These are phyloP conservation scores for Ogataea angusta DNA, from an alignment of 805 yeast species.

Conservation along the genomic window DNA sequence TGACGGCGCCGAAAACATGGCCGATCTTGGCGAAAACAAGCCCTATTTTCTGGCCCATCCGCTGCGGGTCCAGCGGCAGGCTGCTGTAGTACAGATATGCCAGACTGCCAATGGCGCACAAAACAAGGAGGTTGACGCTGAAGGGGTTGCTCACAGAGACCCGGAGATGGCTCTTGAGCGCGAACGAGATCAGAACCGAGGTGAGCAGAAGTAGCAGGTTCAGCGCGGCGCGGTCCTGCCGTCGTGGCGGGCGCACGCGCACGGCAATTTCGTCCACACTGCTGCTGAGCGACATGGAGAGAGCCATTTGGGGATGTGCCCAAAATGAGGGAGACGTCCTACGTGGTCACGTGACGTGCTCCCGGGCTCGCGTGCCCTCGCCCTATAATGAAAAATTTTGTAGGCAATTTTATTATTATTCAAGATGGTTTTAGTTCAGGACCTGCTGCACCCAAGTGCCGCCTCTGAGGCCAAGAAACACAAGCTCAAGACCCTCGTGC, in stretches of 20 bases:
- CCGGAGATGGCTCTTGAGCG: conserved; percentile 12
- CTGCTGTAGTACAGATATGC: conserved; percentile 13
- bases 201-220: conserved; percentile 9
- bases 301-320: background rate
- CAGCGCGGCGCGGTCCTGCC: conserved; percentile 8
- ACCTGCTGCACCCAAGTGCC: conserved; percentile 96
- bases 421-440: conserved; percentile 90
- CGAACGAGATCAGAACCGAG: conserved; percentile 12
- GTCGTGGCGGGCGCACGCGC: background rate
- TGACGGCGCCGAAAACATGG: conserved; percentile 5
- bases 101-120: conserved; percentile 2
- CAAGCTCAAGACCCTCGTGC: conserved; percentile 97
- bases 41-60: conserved; percentile 7
- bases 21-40: conserved; percentile 8
- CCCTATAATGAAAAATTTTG: conserved; percentile 8
- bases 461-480: conserved; percentile 95
- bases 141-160: conserved; percentile 9
- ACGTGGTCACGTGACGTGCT: conserved; percentile 3
- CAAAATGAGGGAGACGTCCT: background rate
- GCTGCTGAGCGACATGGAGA: conserved; percentile 7
- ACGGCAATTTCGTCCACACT: conserved; percentile 2
- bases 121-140: conserved; percentile 11
- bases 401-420: conserved; percentile 9
- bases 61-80: conserved; percentile 12
- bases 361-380: conserved; percentile 6